Percentiles rank a stretch among this genome's conserved stretches.
These are phyloP conservation scores for Xylariaceae sp. DNA, from an alignment of 2,329 filamentous ascomycete species.

Conservation along the genomic window DNA sequence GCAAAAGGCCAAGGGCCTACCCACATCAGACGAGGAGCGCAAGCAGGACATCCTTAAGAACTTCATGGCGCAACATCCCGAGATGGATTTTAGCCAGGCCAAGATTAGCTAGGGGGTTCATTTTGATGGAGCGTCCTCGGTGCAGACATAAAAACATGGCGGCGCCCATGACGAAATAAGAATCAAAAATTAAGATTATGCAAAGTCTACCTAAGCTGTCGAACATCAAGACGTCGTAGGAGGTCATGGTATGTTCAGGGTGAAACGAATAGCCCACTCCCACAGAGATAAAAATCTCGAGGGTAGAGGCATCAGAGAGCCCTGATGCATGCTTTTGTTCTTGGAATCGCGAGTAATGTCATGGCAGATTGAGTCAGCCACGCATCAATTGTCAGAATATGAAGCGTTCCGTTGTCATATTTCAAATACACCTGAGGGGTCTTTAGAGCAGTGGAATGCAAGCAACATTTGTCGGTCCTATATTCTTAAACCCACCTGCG, in stretches of 20 bases:
- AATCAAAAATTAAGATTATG: not conserved
- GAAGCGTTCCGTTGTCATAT: constrained; percentile 38
- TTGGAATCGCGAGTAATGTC: constrained; percentile 54
- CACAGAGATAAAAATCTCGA: constrained; percentile 30
- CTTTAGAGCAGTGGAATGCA: not conserved
- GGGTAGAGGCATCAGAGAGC: constrained; percentile 57
- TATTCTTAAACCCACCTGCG: not conserved
- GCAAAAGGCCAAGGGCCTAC: constrained; percentile 88
- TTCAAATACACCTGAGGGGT: not conserved
- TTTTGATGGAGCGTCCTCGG: not conserved
- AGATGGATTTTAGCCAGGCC: constrained; percentile 70
- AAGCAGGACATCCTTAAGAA: constrained; percentile 90
- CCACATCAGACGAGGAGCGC: constrained; percentile 90
- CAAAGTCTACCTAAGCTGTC: too few species aligned
- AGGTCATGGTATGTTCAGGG: constrained; percentile 48
- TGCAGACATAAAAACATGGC: not conserved
- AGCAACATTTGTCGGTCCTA: too few species aligned
- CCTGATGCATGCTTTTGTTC: constrained; percentile 45
- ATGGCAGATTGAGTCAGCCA: constrained; percentile 53
- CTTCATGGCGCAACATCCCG: constrained; percentile 77
- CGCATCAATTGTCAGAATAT: constrained; percentile 50
- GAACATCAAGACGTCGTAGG: too few species aligned
- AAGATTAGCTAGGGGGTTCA: constrained; percentile 50
- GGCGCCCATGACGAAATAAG: not conserved
- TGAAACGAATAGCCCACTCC: constrained; percentile 60